Evolutionary conservation across 2,329 filamentous ascomycete species (phyloP), one percentile per base, ranked within the genome.

Genomic region (Penicillium sclerotiorum): DNA sequence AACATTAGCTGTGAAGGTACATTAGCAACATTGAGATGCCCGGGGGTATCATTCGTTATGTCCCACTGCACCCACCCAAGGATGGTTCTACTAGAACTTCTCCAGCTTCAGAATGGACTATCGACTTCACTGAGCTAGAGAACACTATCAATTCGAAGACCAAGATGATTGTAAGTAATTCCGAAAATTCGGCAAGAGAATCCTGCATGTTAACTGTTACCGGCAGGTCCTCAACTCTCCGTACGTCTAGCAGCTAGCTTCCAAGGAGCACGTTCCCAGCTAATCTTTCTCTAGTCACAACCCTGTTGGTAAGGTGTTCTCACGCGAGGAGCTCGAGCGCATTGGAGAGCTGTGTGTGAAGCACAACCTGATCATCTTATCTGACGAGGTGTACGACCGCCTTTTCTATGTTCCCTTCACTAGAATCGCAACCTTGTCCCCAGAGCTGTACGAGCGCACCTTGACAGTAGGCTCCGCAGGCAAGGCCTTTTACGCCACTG

Each of bases 1-100:
- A n/a, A n/a, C n/a, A 39, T 25, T n/a, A n/a, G 13, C 8, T 36
- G 18, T n/a, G n/a, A 15, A 85, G 81, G 62, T 95, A 97, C 71
- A 95, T 99, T 60, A 91, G 87, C 78, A 99, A 99, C 74, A 97
- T 99, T 57, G 89, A 96, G 73, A 97, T 99, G 92, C 86, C 94
- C 1, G 94, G 94, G 44, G 94, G 94, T 59, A 95, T 87, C 68
- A 90, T 97, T 57, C 87, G 93, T 61, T 97, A 96, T 68, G 93
- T 97, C 20, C 92, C 94, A n/a, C 79, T 99, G 68, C 89, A 94
- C 55, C 93, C 94, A 22, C 94, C 94, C 8, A 80, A 82, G 56
- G 85, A 90, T 38, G 94, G 94, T 43, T 87, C 85, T 4, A 83
- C 80, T 32, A 83, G 86, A 72, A 95, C 89, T 0, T 90, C 90